Conservation (phyloP, 768 basidiomycete genomes). For the Dendrothele bispora region DNA sequence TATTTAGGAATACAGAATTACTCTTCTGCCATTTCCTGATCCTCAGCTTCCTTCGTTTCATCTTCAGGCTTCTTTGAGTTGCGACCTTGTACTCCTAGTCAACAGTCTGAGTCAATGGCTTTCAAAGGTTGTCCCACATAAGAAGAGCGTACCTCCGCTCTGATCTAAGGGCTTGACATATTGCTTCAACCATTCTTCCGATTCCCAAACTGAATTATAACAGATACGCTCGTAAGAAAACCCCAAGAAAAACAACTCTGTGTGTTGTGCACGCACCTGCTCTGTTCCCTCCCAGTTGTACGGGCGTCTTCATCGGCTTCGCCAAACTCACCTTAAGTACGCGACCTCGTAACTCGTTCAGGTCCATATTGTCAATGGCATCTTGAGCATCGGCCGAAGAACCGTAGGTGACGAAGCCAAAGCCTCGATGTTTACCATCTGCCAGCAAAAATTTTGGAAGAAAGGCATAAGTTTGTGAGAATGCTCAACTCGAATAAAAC, state of each 20-base stretch:
- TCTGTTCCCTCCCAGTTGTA: constrained; percentile 67
- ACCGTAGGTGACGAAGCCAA: constrained; percentile 88
- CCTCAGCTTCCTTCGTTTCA: too few species aligned
- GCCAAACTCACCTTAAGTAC: constrained; percentile 85
- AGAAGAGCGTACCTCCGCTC: constrained; percentile 74
- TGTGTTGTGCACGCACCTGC: constrained; percentile 53
- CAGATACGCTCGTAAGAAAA: too few species aligned
- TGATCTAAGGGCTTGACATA: constrained; percentile 77
- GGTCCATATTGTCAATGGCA: constrained; percentile 98
- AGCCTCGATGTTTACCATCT: constrained; percentile 89
- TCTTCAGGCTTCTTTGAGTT: too few species aligned
- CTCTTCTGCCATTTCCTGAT: too few species aligned
- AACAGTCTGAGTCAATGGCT: too few species aligned
- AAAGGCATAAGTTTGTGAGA: constrained; percentile 5
- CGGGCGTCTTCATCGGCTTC: constrained; percentile 71
- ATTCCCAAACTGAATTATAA: constrained; percentile 96
- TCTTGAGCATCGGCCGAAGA: constrained; percentile 86
- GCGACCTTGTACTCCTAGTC: too few species aligned
- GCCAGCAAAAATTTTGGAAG: constrained; percentile 10
- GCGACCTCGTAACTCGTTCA: constrained; percentile 81
- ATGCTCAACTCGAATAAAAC: constrained; percentile 17
- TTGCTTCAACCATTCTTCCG: constrained; percentile 88
- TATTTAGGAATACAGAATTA: too few species aligned
- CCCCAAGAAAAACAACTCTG: constrained; percentile 1
- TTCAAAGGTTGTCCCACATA: too few species aligned